Evolutionary conservation across 768 basidiomycete genomes (phyloP), one percentile per base, ranked within the genome.

Genomic region (Suillus alpinus): DNA sequence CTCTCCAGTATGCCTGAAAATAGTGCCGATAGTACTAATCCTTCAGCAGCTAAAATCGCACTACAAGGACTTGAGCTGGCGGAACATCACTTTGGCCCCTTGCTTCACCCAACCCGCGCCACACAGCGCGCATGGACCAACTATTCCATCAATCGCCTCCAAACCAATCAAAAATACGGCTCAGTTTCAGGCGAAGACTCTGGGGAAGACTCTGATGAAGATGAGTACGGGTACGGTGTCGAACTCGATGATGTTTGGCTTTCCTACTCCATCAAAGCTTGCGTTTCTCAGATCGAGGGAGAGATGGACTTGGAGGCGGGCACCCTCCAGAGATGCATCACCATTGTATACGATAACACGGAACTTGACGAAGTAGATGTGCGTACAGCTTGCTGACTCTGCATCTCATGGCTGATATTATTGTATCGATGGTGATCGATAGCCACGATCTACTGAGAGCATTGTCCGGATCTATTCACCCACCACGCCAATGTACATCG

Each of bases 401-500:
- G 31, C 2, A 4, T 2, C 4, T n/a, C 18, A 31, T 32, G 31
- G 4, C 29, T 50, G 29, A 50, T 10, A n/a, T 4, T 8, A 18
- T 18, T 4, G 6, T 10, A n/a, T 18, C 29, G 10, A 50, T 50
- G 18, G 29, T 50, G 31, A n/a, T 3, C 34, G 39, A 58, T 46
- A 61, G 58, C 51, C 59, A n/a, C 58, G 59, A 26, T 4, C 59
- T 20, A 53, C 63, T 20, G 59, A 64, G 5, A 43, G 34, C 1
- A 13, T 32, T 3, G 40, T 53, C 41, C 59, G 59, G 23, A 52
- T 65, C 50, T 61, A 59, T 31, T 67, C 63, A 1, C 59, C 49
- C 0, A 32, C 59, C 0, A 18, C 58, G 18, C 61, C 66, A 2
- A 63, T 59, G 29, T 67, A 59, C 59, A 55, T 67, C 36, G 66